Evolutionary conservation across 108 stramenopile species (phyloP), one percentile per base, ranked within the genome.

Genomic region (Pelagomonas calceolata): DNA sequence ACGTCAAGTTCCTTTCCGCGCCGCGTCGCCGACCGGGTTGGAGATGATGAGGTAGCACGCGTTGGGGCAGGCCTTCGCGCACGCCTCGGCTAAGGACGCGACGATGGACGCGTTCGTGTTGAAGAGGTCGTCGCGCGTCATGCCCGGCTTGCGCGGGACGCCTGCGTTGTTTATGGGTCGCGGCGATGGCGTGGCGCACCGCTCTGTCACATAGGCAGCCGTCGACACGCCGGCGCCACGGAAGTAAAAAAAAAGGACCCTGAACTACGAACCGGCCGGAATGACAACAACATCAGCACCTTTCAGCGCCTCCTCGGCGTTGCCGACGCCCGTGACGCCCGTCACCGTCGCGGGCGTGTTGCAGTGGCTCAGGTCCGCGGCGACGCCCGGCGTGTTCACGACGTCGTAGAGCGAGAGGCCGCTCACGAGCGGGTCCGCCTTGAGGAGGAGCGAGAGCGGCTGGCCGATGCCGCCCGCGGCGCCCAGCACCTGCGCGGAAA

Each of bases 391-490:
- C 29, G 96, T 95, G 32, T 90, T 90, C 35, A 90, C 86, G 44
- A 92, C 89, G 82, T 98, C 93, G 66, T 94, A 93, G 65, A 91
- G 90, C 66, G 87, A 76, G 29, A 94, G 80, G 67, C 86, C 87
- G 68, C 82, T 81, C 21, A 94, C 86, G 66, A 90, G 82, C 32
- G 92, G 88, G 35, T 87, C 82, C 66, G 92, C 82, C 79, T 99
- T 99, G 79, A 97, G 88, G 32, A 99, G 84, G 71, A 99, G 83
- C 45, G 93, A 95, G 45, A 99, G 86, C 33, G 97, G 96, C 75
- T 98, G 96, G 21, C 98, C 98, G 75, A 99, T 99, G 39, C 98
- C 98, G 36, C 98, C 98, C 30, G 91, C 85, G 26, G 98, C 98
- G 66, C 95, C 95, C 32, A 94, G 83, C 64, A 96, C 93, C n/a